These are phyloP conservation scores for Globisporangium cylindrosporum DNA, from an alignment of 352 stramenopile species.

Conservation along the genomic window DNA sequence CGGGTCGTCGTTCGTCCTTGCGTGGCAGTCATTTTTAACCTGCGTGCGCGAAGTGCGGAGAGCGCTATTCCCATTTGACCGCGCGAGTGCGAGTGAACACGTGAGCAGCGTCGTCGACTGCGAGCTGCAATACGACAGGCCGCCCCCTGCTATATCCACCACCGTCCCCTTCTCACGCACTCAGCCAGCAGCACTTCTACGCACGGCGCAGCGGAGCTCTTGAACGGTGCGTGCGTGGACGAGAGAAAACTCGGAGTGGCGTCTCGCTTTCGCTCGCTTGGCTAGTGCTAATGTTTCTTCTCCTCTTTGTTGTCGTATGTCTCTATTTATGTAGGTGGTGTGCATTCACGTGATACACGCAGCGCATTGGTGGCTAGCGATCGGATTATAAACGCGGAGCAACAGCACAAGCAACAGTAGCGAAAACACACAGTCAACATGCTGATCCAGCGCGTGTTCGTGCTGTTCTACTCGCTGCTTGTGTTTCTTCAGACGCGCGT, in stretches of 20 bases:
- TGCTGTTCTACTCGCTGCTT: conserved; percentile 57
- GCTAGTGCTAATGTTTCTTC: background rate
- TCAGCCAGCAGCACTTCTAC: background rate
- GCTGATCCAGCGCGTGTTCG: conserved; percentile 72
- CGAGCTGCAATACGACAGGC: background rate
- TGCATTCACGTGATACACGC: background rate
- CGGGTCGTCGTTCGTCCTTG: background rate
- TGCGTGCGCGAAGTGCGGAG: background rate
- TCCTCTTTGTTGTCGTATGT: background rate
- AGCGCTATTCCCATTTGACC: background rate
- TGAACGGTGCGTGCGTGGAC: background rate
- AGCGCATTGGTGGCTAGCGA: background rate
- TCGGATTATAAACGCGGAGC: background rate
- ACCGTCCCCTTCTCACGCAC: background rate
- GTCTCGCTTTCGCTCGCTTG: background rate
- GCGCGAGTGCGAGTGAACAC: background rate
- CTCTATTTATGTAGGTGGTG: background rate
- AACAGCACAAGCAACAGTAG: background rate
- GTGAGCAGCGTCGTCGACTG: background rate
- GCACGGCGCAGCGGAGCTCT: background rate
- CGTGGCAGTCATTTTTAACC: background rate
- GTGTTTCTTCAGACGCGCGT: conserved; percentile 58
- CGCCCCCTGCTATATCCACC: background rate
- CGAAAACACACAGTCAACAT: conserved; percentile 21
- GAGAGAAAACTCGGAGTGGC: background rate